These are phyloP conservation scores for Hansenula sp. DNA, from an alignment of 1,139 yeast genomes.

Conservation along the genomic window DNA sequence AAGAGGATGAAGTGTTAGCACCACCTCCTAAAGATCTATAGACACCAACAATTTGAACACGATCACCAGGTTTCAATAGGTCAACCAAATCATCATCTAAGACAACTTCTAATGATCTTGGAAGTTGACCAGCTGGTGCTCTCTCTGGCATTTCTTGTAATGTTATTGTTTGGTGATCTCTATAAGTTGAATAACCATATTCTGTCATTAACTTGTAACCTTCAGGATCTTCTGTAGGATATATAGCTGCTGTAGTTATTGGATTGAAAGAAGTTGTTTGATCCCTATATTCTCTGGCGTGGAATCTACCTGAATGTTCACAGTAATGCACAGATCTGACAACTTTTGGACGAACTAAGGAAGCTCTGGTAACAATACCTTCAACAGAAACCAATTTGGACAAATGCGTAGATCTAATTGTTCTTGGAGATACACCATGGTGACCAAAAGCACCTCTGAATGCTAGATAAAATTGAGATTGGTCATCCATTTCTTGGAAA, in stretches of 20 bases:
- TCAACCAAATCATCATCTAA: constrained; percentile 95
- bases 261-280: constrained; percentile 74
- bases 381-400: constrained; percentile 85
- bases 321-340: constrained; percentile 93
- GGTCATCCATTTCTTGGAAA: constrained; percentile 48
- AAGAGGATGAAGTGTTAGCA: constrained; percentile 58
- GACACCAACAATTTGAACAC: constrained; percentile 92
- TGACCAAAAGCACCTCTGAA: constrained; percentile 92
- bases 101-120: constrained; percentile 86
- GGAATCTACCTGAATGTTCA: constrained; percentile 77
- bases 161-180: constrained; percentile 91
- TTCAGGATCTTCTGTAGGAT: constrained; percentile 90
- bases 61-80: constrained; percentile 90
- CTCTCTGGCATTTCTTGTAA: constrained; percentile 98
- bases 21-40: constrained; percentile 90
- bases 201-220: constrained; percentile 88
- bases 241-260: constrained; percentile 72
- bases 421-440: constrained; percentile 83
- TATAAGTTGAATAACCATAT: constrained; percentile 87
- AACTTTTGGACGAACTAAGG: constrained; percentile 89
- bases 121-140: constrained; percentile 98
- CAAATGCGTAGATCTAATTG: constrained; percentile 70
- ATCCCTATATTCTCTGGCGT: constrained; percentile 89
- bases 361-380: constrained; percentile 93
- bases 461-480: constrained; percentile 69